Conservation (phyloP, 345 rosid genomes). For the Trapa bicornis region DNA sequence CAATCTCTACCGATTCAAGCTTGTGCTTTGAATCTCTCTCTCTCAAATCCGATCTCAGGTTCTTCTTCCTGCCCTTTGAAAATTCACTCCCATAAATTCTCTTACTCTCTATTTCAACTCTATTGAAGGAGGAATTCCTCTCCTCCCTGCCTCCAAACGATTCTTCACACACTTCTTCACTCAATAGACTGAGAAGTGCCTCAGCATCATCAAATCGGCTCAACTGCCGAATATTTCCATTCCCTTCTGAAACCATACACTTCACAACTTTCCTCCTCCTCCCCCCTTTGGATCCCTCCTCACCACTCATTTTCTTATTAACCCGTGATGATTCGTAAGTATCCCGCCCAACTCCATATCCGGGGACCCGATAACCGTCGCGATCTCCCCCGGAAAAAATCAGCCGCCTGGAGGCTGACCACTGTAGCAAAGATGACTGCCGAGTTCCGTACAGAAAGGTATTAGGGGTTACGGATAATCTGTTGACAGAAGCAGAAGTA, state of each 20-base stretch:
- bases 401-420: slow-evolving; percentile 46
- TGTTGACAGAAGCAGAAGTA: slow-evolving; percentile 8
- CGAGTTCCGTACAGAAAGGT: slow-evolving; percentile 44
- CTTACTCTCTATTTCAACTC: slow-evolving; percentile 28
- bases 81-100: slow-evolving; percentile 25
- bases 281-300: slow-evolving; percentile 20
- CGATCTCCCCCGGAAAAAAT: slow-evolving; percentile 24
- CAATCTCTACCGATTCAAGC: slow-evolving; percentile 11
- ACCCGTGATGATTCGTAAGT: slow-evolving; percentile 32
- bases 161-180: slow-evolving; percentile 49
- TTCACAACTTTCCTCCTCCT: slow-evolving; percentile 25
- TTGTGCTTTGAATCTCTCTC: slow-evolving; percentile 21
- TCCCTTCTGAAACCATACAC: slow-evolving; percentile 24
- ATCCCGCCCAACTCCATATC: slow-evolving; percentile 22
- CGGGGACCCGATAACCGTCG: slow-evolving; percentile 20
- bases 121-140: slow-evolving; percentile 22
- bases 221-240: slow-evolving; percentile 16
- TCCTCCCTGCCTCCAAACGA: slow-evolving; percentile 16
- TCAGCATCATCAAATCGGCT: slow-evolving; percentile 45
- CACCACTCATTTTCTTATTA: slow-evolving; percentile 14
- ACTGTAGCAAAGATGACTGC: slow-evolving; percentile 60
- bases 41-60: slow-evolving; percentile 15
- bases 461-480: slow-evolving; percentile 24
- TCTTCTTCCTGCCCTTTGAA: slow-evolving; percentile 19
- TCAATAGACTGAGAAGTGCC: slow-evolving; percentile 61